Conservation (phyloP, 306 rosid species). For the Prunus mira region DNA sequence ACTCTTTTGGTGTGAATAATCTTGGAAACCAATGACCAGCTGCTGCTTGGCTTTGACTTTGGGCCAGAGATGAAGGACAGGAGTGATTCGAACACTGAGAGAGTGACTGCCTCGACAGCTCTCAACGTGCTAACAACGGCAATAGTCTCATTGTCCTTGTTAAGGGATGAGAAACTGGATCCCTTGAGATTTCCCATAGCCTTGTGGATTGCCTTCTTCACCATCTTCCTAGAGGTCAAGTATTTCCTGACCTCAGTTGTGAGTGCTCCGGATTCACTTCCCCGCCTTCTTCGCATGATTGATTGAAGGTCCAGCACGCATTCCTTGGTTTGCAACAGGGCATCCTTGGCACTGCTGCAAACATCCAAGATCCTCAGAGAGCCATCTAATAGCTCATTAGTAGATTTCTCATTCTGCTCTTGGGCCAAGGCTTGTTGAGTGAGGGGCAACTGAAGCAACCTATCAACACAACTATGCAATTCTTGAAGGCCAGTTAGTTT, state of each 20-base stretch:
- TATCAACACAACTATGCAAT: constrained; percentile 31
- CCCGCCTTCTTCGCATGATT: constrained; percentile 4
- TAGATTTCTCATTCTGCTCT: constrained; percentile 12
- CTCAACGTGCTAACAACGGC: too few species aligned
- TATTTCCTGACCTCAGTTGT: constrained; percentile 25
- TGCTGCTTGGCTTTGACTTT: constrained; percentile 14
- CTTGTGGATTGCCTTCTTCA: constrained; percentile 24
- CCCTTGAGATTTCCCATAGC: background rate
- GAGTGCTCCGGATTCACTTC: constrained; percentile 9
- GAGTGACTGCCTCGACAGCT: background rate
- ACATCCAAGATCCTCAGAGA: constrained; percentile 31
- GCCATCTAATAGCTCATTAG: constrained; percentile 28
- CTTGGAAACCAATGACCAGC: constrained; percentile 22
- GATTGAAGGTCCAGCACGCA: constrained; percentile 21
- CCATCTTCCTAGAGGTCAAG: constrained; percentile 22
- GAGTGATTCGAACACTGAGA: constrained; percentile 24
- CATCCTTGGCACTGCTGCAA: constrained; percentile 29
- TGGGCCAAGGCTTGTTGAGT: constrained; percentile 8
- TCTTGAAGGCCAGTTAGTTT: constrained; percentile 19
- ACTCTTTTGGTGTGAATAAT: background rate
- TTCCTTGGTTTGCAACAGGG: constrained; percentile 24
- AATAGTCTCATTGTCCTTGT: too few species aligned
- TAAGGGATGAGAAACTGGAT: background rate
- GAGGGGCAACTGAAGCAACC: constrained; percentile 24
- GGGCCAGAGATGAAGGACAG: constrained; percentile 21